These are phyloP conservation scores for Metschnikowia chrysomelidarum DNA, from an alignment of 805 yeast genomes.

Conservation along the genomic window DNA sequence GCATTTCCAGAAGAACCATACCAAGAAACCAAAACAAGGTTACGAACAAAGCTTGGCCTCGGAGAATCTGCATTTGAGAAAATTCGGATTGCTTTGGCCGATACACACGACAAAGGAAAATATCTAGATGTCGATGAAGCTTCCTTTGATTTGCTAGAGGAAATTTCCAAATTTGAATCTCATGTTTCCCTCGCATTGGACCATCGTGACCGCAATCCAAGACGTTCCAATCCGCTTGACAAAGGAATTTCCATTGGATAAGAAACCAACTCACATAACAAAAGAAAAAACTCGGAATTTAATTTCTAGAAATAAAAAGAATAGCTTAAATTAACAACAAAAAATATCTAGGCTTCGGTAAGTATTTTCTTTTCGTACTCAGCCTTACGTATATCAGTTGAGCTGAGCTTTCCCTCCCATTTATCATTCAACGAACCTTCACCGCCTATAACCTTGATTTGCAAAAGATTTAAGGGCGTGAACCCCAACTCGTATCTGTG, in stretches of 20 bases:
- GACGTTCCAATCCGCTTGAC: slow-evolving; percentile 34
- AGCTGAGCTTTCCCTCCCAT: slow-evolving; percentile 76
- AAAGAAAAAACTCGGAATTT: too few relatives aligned
- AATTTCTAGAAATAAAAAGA: too few relatives aligned
- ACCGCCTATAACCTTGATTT: slow-evolving; percentile 60
- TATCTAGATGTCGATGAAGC: slow-evolving; percentile 52
- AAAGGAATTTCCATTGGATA: slow-evolving; percentile 44
- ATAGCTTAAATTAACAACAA: neutral
- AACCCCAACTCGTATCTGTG: slow-evolving; percentile 58
- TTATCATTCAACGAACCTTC: slow-evolving; percentile 37
- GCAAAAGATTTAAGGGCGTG: slow-evolving; percentile 39
- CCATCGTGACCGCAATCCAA: slow-evolving; percentile 78
- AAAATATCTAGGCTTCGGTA: neutral
- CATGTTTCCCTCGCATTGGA: slow-evolving; percentile 72
- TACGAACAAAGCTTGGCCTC: slow-evolving; percentile 68
- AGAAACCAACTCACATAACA: neutral
- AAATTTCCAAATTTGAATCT: slow-evolving; percentile 37
- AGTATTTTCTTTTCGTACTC: slow-evolving; percentile 10
- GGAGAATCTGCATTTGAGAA: slow-evolving; percentile 80
- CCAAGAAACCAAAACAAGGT: slow-evolving; percentile 58
- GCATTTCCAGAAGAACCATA: slow-evolving; percentile 66
- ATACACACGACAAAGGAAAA: slow-evolving; percentile 36
- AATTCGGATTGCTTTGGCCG: slow-evolving; percentile 61
- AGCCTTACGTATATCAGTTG: slow-evolving; percentile 67
- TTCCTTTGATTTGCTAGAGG: slow-evolving; percentile 54